Conservation (phyloP, 208 protist genomes). For the Phytomonas francai region DNA sequence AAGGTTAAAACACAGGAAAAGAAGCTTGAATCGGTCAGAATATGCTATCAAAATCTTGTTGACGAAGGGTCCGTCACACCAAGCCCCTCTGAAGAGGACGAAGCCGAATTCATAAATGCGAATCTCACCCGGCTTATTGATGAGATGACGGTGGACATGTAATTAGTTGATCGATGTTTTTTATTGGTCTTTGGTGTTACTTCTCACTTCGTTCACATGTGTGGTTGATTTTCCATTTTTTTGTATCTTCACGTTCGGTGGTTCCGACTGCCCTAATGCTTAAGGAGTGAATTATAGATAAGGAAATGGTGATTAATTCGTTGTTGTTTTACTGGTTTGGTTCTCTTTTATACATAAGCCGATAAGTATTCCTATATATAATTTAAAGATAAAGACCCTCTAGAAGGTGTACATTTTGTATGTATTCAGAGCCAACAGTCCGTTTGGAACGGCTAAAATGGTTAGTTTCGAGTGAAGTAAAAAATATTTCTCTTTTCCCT, state of each 20-base stretch:
- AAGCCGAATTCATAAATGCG: conserved; percentile 49
- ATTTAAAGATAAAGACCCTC: not conserved
- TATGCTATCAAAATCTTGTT: conserved; percentile 25
- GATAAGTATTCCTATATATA: not conserved
- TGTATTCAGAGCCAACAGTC: not conserved
- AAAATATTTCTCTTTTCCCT: not conserved
- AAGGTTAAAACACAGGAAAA: conserved; percentile 48
- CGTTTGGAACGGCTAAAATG: no score
- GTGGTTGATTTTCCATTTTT: conserved; percentile 1
- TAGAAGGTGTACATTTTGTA: not conserved
- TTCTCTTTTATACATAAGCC: conserved; percentile 6
- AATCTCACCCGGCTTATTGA: conserved; percentile 43
- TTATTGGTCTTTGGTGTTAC: not conserved
- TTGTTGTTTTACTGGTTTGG: conserved; percentile 12
- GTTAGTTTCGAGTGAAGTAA: no score
- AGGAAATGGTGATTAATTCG: conserved; percentile 7
- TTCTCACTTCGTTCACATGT: not conserved
- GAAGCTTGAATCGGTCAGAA: conserved; percentile 41
- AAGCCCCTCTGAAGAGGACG: conserved; percentile 37
- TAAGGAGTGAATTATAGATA: not conserved
- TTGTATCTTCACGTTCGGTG: not conserved
- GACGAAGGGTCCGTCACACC: conserved; percentile 37
- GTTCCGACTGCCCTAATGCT: not conserved
- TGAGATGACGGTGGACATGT: conserved; percentile 52
- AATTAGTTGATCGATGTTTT: conserved; percentile 2